These are phyloP conservation scores for Microdochium bolleyi DNA, from an alignment of 2,329 filamentous ascomycete species.

Conservation along the genomic window DNA sequence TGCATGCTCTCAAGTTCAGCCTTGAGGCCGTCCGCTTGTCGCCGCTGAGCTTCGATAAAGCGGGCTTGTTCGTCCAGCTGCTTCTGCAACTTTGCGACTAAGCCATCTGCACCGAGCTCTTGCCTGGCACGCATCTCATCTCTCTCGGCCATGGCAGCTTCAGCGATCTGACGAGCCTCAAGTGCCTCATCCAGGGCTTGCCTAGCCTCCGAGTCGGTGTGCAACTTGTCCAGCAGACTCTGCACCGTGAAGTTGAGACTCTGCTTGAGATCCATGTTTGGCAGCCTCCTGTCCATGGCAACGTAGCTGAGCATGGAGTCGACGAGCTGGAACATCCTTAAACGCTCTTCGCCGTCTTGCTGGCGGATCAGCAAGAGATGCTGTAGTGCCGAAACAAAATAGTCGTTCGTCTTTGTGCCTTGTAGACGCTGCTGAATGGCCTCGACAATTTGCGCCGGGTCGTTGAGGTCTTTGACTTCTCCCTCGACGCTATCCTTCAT, in stretches of 20 bases:
- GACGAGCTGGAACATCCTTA: slow-evolving; percentile 95
- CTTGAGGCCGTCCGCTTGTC: slow-evolving; percentile 82
- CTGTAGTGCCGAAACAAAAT: slow-evolving; percentile 91
- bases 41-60: slow-evolving; percentile 80
- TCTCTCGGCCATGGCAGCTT: slow-evolving; percentile 90
- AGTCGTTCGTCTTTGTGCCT: slow-evolving; percentile 82
- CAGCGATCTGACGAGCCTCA: slow-evolving; percentile 85
- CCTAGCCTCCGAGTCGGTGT: slow-evolving; percentile 91
- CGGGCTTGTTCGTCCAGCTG: slow-evolving; percentile 89
- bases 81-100: slow-evolving; percentile 87
- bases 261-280: slow-evolving; percentile 96
- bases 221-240: slow-evolving; percentile 86
- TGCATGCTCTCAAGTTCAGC: slow-evolving; percentile 84
- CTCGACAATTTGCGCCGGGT: slow-evolving; percentile 88
- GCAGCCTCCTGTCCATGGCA: slow-evolving; percentile 90
- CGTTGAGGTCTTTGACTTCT: slow-evolving; percentile 84
- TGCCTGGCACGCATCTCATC: slow-evolving; percentile 89
- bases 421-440: slow-evolving; percentile 81
- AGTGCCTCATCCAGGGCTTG: slow-evolving; percentile 87
- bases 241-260: slow-evolving; percentile 97
- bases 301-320: slow-evolving; percentile 99
- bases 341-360: slow-evolving; percentile 82
- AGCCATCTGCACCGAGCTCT: slow-evolving; percentile 84
- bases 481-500: slow-evolving; percentile 82
- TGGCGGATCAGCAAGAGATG: slow-evolving; percentile 89